Base-by-base conservation (phyloP, 2,329 filamentous ascomycete species). In the Orbilia ellipsospora region DNA sequence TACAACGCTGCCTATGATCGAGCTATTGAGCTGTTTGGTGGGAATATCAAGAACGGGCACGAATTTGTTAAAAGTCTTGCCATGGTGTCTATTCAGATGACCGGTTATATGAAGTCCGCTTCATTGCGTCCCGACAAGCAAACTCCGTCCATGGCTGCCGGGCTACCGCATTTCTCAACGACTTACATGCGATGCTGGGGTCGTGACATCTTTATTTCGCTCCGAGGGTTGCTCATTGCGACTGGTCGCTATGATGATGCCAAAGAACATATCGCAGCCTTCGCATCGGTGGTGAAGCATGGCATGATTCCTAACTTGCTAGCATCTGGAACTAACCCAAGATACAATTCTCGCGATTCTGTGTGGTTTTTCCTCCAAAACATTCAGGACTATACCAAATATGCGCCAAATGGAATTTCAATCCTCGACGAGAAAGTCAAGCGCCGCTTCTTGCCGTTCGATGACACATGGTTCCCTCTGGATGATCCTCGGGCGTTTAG, bases 121-220 rank as follows among this genome's bases (percentile, higher is more conserved):
- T 98, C 94, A 0, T 84, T 99, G 10, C 97, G 93, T 87, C 94
- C 95, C 0, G 87, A 90, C 78, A 94, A 92, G 81, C 85, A 88
- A 18, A 93, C 97, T 0, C 92, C 94, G 1, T 94, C 91, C 57
- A 86, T 99, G 79, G 94, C 95, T 16, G 95, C 95, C 36, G 95
- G 95, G 15, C 84, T 99, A 55, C 95, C 95, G 42, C 95, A 99
- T 82, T 99, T 99, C 81, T 88, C 95, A 0, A 90, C 92, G 7
- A 90, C 93, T 79, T 99, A 95, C 94, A 94, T 94, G 59, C 88
- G 95, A 79, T 97, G 94, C 82, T 99, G 95, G 95, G 95, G 96
- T 6, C 90, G 95, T 67, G 95, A 99, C 82, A 93, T 97, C 12
- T 98, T 97, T 82, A 99, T 99, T 77, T 95, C 95, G 13, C 88